Conservation (phyloP, 768 basidiomycete genomes). For the Coprinopsis sp. region DNA sequence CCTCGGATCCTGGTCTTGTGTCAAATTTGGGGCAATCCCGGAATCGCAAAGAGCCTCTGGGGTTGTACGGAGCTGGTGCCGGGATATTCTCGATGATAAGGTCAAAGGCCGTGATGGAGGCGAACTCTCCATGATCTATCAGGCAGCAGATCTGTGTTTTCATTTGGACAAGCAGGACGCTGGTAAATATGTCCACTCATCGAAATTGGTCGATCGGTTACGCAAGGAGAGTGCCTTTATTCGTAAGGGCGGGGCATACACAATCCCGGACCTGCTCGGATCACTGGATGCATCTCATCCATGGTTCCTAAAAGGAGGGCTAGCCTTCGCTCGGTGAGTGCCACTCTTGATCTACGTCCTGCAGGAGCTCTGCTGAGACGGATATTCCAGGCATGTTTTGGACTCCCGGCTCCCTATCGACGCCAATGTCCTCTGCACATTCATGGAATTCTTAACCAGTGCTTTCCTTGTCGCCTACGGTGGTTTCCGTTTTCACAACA, state of each 20-base stretch:
- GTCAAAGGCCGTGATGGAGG: conserved; percentile 15
- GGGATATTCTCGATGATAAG: conserved; percentile 32
- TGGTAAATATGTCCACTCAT: conserved; percentile 23
- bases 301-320: conserved; percentile 13
- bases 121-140: conserved; percentile 35
- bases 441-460: conserved; percentile 45
- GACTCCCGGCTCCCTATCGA: conserved; percentile 34
- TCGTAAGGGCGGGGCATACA: conserved; percentile 7
- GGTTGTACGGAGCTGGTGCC: conserved; percentile 41
- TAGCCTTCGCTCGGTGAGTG: background rate
- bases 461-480: conserved; percentile 31
- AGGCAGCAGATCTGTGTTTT: conserved; percentile 32
- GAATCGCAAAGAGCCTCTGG: conserved; percentile 33
- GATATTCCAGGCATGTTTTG: conserved; percentile 39
- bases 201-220: conserved; percentile 13
- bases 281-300: conserved; percentile 12
- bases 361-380: background rate
- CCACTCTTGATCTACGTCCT: too few relatives aligned
- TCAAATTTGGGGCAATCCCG: conserved; percentile 36
- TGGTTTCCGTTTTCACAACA: conserved; percentile 31
- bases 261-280: conserved; percentile 17
- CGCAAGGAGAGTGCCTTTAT: background rate
- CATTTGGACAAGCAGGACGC: conserved; percentile 27
- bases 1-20: conserved; percentile 38
- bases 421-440: conserved; percentile 44